Evolutionary conservation across 257 asterid species (phyloP), one percentile per base, ranked within the genome.

Genomic region (Penstemon davidsonii): DNA sequence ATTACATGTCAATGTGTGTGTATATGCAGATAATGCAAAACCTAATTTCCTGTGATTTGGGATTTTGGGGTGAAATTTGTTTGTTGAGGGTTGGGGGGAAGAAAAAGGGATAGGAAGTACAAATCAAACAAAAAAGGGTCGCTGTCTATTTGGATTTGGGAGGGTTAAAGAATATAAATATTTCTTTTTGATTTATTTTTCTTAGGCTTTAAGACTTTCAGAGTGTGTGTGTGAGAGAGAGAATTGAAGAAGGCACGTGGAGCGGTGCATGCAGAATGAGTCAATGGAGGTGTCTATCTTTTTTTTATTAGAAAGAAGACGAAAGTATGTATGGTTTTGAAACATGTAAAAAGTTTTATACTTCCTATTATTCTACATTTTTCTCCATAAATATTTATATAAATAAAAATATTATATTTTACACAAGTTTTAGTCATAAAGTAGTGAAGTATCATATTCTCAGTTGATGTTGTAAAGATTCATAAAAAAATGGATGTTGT

Each of bases 261-360:
- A 78, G 42, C 37, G 73, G 70, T 68, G 73, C 79, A 78, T 69
- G 82, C 75, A 64, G 61, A 67, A 77, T 56, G 65, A 76, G 77
- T 64, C 70, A 76, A 59, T 64, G 55, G 53, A 64, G 61, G 61
- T 57, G 62, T 4, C 60, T 25, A 25, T 61, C 5, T 61, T 42
- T 13, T 61, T 19, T 59, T 18, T 53, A 37, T 8, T 12, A 40
- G 18, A 33, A 13, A 25, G 33, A 25, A 25, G 33, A 25, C 33
- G 33, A 25, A 25, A 25, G 33, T 25, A 2, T 25, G 33, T 25
- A 2, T 25, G 33, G 33, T 25, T 25, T 25, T 25, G 33, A 25
- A 25, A 25, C 33, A 25, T 25, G 2, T 25, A 25, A 25, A 25
- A 25, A 25, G 33, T 25, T 25, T 25, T 25, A 25, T 25, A 15